These are phyloP conservation scores for Mycena galericulata DNA, from an alignment of 768 basidiomycete genomes.

Conservation along the genomic window DNA sequence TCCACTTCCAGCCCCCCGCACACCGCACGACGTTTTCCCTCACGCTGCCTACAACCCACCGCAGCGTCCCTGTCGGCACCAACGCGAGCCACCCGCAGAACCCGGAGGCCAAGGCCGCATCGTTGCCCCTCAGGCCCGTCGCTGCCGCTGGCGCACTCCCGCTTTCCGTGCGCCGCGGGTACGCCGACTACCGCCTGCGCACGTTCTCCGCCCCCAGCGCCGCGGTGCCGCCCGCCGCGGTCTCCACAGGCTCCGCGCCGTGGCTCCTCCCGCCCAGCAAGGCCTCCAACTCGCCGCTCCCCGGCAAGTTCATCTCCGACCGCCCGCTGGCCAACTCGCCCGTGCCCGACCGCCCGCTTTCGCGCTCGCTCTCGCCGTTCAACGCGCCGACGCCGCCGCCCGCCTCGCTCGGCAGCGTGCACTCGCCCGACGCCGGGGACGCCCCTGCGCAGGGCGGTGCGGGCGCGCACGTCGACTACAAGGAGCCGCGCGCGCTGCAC, in stretches of 20 bases:
- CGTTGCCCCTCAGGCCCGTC: conserved; percentile 19
- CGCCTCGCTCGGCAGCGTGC: conserved; percentile 9
- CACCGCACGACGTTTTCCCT: conserved; percentile 23
- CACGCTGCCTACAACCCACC: conserved; percentile 11
- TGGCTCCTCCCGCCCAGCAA: conserved; percentile 18
- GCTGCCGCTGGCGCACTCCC: conserved; percentile 18
- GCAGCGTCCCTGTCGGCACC: neutral
- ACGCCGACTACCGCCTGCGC: conserved; percentile 35
- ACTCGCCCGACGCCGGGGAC: neutral
- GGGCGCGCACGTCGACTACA: conserved; percentile 60
- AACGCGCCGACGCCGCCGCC: neutral
- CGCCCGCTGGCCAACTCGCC: conserved; percentile 14
- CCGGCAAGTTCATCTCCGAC: neutral
- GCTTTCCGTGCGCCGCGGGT: conserved; percentile 30
- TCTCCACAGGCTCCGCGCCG: neutral
- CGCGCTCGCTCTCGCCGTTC: conserved; percentile 31
- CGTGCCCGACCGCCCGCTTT: conserved; percentile 19
- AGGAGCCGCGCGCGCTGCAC: conserved; percentile 72
- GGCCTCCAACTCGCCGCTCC: conserved; percentile 1
- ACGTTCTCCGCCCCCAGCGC: conserved; percentile 39
- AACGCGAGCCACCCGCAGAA: neutral
- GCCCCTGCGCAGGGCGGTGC: neutral
- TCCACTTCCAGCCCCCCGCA: conserved; percentile 27
- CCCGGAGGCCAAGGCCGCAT: conserved; percentile 14
- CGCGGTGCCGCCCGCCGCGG: neutral